Evolutionary conservation across 1,284 basidiomycete species (phyloP).

Genomic region (Athelia sp.): DNA sequence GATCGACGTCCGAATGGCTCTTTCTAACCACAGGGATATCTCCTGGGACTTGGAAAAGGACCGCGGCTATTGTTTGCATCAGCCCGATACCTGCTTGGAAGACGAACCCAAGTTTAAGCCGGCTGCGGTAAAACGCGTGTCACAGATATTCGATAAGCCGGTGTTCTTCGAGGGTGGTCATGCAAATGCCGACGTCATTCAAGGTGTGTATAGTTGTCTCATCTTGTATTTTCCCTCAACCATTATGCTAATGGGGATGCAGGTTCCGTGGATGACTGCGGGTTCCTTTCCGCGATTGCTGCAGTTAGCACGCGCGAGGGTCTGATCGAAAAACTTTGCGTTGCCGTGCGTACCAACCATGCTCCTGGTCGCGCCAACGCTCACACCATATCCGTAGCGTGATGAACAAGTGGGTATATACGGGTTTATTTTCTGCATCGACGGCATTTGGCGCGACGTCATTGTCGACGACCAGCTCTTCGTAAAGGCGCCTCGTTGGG

Average conservation of each 20-base stretch:
- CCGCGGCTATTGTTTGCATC: conserved; percentile 20
- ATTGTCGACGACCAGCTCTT: conserved; percentile 31
- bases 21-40: conserved; percentile 17
- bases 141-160: conserved; percentile 33
- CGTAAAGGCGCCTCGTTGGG: conserved; percentile 21
- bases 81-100: conserved; percentile 7
- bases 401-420: conserved; percentile 38
- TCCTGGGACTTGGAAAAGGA: conserved; percentile 25
- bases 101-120: conserved; percentile 10
- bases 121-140: conserved; percentile 29
- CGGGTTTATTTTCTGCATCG: conserved; percentile 33
- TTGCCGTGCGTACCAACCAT: conserved; percentile 22
- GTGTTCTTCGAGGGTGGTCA: conserved; percentile 31
- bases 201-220: conserved; percentile 21
- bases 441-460: conserved; percentile 26
- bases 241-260: not conserved
- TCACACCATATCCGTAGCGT: conserved; percentile 14
- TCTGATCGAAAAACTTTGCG: conserved; percentile 35
- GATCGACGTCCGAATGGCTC: not conserved
- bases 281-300: conserved; percentile 34
- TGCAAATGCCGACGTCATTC: conserved; percentile 28
- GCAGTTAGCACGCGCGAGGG: conserved; percentile 28
- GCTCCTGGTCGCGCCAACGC: not conserved
- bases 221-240: not conserved
- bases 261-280: conserved; percentile 29